Percentiles rank a stretch among this genome's conserved stretches.
Evolutionary conservation across 176 grass and related monocot species (phyloP).

Genomic region (Aechmea fasciata): DNA sequence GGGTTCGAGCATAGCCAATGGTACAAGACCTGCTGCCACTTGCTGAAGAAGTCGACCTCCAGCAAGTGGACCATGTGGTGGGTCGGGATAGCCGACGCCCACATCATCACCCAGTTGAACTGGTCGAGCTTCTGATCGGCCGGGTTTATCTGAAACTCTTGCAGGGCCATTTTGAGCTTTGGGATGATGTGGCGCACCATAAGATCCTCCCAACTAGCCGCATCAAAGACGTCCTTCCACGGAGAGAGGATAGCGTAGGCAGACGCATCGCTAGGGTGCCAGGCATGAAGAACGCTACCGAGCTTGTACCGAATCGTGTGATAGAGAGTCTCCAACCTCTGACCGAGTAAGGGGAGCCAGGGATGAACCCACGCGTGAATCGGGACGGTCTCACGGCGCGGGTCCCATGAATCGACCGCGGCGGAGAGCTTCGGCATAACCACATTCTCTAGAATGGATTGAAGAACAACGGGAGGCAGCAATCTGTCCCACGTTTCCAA

Average conservation of each 20-base stretch:
- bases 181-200: constrained; percentile 70
- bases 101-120: constrained; percentile 83
- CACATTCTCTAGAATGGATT: constrained; percentile 67
- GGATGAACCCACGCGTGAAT: constrained; percentile 79
- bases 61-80: constrained; percentile 86
- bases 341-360: constrained; percentile 62
- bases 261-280: constrained; percentile 77
- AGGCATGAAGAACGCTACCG: constrained; percentile 60
- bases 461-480: constrained; percentile 49
- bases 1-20: constrained; percentile 80
- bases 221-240: constrained; percentile 82
- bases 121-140: constrained; percentile 66
- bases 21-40: constrained; percentile 80
- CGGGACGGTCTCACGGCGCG: constrained; percentile 51
- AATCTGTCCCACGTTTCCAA: constrained; percentile 58
- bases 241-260: constrained; percentile 67
- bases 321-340: constrained; percentile 54
- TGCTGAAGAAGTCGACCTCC: constrained; percentile 79
- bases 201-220: constrained; percentile 65
- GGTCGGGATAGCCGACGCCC: constrained; percentile 59
- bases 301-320: constrained; percentile 74
- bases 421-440: constrained; percentile 76
- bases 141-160: constrained; percentile 72
- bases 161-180: constrained; percentile 55
- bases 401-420: constrained; percentile 79